These are phyloP conservation scores for Phytophthora pisi DNA, from an alignment of 352 stramenopile species.

Conservation along the genomic window DNA sequence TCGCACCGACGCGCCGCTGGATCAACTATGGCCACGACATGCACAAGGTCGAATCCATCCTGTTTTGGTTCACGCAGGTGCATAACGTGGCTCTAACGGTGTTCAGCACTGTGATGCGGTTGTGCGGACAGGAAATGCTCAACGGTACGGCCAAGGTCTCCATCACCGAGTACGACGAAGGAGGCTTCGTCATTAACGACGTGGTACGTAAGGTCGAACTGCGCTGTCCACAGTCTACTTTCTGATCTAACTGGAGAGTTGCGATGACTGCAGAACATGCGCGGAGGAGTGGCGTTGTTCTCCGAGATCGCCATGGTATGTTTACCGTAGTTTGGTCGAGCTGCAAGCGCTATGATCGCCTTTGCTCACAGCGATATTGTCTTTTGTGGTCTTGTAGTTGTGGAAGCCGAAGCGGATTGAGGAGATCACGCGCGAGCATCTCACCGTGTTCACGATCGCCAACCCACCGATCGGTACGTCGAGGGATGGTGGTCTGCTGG, in stretches of 20 bases:
- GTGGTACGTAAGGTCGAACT: slow-evolving; percentile 35
- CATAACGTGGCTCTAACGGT: slow-evolving; percentile 1
- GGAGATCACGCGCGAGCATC: slow-evolving; percentile 82
- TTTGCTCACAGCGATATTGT: neutral
- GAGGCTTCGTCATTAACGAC: slow-evolving; percentile 85
- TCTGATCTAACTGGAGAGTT: neutral
- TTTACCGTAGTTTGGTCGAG: neutral
- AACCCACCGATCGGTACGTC: slow-evolving; percentile 72
- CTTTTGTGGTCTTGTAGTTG: slow-evolving; percentile 43
- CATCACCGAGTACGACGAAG: slow-evolving; percentile 85
- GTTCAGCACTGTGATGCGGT: neutral
- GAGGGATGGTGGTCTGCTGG: neutral
- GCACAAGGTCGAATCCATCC: slow-evolving; percentile 53
- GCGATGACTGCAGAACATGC: slow-evolving; percentile 67
- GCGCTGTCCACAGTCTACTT: neutral
- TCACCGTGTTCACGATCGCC: slow-evolving; percentile 74
- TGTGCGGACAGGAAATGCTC: slow-evolving; percentile 74
- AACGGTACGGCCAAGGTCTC: slow-evolving; percentile 79
- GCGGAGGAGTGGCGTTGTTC: slow-evolving; percentile 71
- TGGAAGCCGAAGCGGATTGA: slow-evolving; percentile 81
- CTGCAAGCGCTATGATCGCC: neutral
- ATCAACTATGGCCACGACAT: slow-evolving; percentile 90
- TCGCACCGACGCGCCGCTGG: slow-evolving; percentile 38
- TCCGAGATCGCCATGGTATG: slow-evolving; percentile 79
- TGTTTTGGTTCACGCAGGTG: neutral